Base-by-base conservation (phyloP, 192 early-diverging fungal genomes). In the Pecoramyces ruminantium region DNA sequence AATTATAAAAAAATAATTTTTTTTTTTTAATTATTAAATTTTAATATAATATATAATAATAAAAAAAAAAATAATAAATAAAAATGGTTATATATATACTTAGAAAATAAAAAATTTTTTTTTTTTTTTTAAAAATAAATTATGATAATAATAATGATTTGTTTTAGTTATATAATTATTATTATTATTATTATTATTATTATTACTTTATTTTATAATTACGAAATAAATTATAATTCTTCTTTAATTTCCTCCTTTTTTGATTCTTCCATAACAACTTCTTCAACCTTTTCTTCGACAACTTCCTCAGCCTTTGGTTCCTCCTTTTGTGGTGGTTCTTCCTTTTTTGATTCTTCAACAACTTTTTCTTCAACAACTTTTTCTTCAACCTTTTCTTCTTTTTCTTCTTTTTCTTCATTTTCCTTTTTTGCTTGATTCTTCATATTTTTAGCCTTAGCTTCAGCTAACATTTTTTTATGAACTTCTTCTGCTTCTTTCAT, bases 261-360 rank as follows among this genome's bases (percentile, higher is more conserved):
- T 34, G 30, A 34, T 34, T 34, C 30, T 34, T 34, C 30, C 4
- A 11, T 34, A 34, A 6, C 30, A 34, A 34, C 88, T 16, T 92
- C 85, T 5, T 86, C 86, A 28, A 77, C 82, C 18, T 84, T 85
- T 13, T 83, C 83, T 28, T 83, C 85, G 27, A 84, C 85, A 34
- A 80, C 82, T 12, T 78, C 79, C 0, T 80, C 42, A 29, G 38
- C 78, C 17, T 77, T 81, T 39, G 40, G 17, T 29, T 80, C 29
- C n/a, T n/a, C n/a, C n/a, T n/a, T n/a, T n/a, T n/a, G n/a, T n/a
- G n/a, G n/a, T n/a, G n/a, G n/a, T n/a, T n/a, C n/a, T n/a, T n/a
- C n/a, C n/a, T n/a, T n/a, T n/a, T n/a, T n/a, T n/a, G n/a, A n/a
- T 16, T n/a, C 17, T 27, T 83, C 38, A 17, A 18, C 29, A 4